Conservation (phyloP, 768 basidiomycete genomes). For the Boletales sp. region DNA sequence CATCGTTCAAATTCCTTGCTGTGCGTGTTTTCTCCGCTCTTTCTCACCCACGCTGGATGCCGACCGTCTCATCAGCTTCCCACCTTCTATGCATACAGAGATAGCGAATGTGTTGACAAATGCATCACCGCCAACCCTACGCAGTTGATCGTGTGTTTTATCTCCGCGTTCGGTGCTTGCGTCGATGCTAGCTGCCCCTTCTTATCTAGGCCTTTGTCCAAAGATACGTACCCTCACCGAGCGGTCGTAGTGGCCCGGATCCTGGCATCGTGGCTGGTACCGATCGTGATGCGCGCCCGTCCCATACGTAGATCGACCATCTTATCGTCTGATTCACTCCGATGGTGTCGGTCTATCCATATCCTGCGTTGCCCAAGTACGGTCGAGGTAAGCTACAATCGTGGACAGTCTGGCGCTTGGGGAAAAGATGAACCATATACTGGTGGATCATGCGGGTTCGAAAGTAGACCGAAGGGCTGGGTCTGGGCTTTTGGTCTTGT, state of each 20-base stretch:
- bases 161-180: neutral
- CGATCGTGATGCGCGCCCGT: too few relatives aligned
- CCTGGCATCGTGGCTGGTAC: too few relatives aligned
- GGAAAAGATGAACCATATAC: conserved; percentile 3
- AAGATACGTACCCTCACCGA: too few relatives aligned
- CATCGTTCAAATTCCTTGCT: conserved; percentile 51
- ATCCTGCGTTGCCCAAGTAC: neutral
- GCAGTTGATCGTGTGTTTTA: conserved; percentile 1
- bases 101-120: neutral
- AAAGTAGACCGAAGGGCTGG: too few relatives aligned
- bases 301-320: neutral
- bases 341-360: neutral
- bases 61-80: conserved; percentile 14
- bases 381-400: neutral
- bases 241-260: too few relatives aligned
- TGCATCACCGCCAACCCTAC: neutral
- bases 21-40: conserved; percentile 34
- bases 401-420: neutral
- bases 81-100: conserved; percentile 11
- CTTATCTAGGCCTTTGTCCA: neutral
- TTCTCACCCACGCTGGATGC: neutral
- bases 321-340: neutral
- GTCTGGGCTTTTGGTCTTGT: too few relatives aligned
- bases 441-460: too few relatives aligned
- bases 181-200: neutral